These are phyloP conservation scores for Penicillium sclerotiorum DNA, from an alignment of 2,329 filamentous ascomycete genomes.

Conservation along the genomic window DNA sequence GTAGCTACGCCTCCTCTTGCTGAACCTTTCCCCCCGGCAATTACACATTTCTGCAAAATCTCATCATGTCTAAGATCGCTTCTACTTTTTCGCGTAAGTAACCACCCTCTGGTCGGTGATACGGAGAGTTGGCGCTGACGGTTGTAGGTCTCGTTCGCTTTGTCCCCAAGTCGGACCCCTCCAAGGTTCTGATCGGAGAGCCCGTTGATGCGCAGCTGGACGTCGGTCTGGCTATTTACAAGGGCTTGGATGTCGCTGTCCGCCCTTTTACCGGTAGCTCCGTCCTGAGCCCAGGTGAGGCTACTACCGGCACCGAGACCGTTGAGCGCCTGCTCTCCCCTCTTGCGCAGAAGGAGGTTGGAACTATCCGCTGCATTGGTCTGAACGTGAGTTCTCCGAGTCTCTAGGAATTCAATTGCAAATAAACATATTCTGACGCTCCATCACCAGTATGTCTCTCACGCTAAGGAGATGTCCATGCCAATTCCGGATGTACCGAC, in stretches of 20 bases:
- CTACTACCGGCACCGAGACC: constrained; percentile 47
- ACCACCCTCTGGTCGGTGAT: too few relatives aligned
- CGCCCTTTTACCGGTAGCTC: constrained; percentile 62
- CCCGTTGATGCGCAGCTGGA: constrained; percentile 57
- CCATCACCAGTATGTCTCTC: constrained; percentile 48
- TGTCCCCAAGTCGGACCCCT: constrained; percentile 54
- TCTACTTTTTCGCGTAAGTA: constrained; percentile 41
- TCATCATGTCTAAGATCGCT: constrained; percentile 38
- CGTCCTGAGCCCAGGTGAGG: constrained; percentile 56
- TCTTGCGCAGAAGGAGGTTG: constrained; percentile 52
- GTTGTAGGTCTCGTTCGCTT: constrained; percentile 62
- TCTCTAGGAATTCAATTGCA: background rate
- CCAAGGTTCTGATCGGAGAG: constrained; percentile 59
- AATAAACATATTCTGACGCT: background rate
- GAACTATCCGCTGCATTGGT: constrained; percentile 62
- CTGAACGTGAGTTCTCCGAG: constrained; percentile 54
- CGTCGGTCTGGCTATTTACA: constrained; percentile 59
- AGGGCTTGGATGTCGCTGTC: constrained; percentile 60
- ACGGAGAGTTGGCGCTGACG: constrained; percentile 6
- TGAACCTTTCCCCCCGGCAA: background rate
- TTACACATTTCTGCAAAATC: background rate
- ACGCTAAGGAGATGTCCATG: constrained; percentile 57
- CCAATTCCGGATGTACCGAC: constrained; percentile 58
- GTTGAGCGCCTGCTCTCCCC: constrained; percentile 54
- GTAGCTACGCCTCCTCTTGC: constrained; percentile 1